A percentile compares a stretch with the other conserved stretches of the same genome.
Evolutionary conservation across 2,329 filamentous ascomycete genomes (phyloP).

Genomic region (Fusarium begoniae): DNA sequence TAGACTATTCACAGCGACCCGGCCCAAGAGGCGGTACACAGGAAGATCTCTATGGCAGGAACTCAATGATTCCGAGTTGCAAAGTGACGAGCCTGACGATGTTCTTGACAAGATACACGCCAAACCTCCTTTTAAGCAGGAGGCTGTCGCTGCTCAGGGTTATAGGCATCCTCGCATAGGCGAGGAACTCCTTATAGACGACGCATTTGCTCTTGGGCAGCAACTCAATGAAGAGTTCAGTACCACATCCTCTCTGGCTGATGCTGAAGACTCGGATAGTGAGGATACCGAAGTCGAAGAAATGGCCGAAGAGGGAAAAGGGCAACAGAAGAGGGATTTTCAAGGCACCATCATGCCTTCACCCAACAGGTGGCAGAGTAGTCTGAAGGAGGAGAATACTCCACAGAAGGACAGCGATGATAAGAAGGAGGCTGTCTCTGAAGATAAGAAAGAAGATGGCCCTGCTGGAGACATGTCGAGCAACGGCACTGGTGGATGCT

Average conservation of each 20-base stretch:
- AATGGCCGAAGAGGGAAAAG: not conserved
- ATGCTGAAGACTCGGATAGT: not conserved
- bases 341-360: not conserved
- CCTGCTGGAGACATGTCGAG: not conserved
- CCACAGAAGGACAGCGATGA: not conserved
- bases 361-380: not conserved
- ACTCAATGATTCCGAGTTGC: not conserved
- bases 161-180: not conserved
- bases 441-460: not conserved
- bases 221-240: conserved; percentile 3
- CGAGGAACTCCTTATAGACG: not conserved
- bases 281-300: not conserved
- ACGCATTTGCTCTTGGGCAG: not conserved
- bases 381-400: not conserved
- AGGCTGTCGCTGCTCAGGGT: not conserved
- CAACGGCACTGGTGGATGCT: not conserved
- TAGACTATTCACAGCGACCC: no score
- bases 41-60: not conserved
- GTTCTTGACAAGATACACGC: not conserved
- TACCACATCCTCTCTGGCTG: not conserved
- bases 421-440: not conserved
- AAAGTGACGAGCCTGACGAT: not conserved
- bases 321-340: not conserved
- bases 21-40: not conserved
- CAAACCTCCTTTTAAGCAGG: not conserved